Evolutionary conservation across 2,329 filamentous ascomycete species (phyloP).

Genomic region (Aspergillus sojae): DNA sequence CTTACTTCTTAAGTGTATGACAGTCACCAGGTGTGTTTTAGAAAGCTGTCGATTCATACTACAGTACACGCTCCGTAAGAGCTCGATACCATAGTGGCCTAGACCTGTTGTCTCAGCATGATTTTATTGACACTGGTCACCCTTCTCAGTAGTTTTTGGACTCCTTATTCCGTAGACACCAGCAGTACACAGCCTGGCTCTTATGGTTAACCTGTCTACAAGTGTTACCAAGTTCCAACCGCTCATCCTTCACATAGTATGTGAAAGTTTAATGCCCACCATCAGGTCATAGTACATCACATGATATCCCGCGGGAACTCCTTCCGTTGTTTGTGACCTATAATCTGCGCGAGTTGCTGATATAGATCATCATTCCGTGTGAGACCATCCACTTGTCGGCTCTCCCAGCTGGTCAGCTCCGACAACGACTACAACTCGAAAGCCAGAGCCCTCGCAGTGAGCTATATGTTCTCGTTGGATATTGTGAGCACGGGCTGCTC

Average conservation of each 20-base stretch:
- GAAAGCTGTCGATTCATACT: neutral
- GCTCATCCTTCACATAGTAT: neutral
- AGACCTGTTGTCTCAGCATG: neutral
- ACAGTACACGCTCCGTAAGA: neutral
- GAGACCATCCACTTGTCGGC: no score
- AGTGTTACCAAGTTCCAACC: neutral
- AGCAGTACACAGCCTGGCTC: neutral
- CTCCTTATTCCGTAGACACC: no score
- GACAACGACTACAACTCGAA: no score
- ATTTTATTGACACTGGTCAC: neutral
- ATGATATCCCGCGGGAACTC: neutral
- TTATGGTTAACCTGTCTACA: neutral
- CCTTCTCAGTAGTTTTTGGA: neutral
- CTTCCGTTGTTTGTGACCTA: no score
- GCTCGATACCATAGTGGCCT: neutral
- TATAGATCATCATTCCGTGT: no score
- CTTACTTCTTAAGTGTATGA: neutral
- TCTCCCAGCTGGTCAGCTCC: no score
- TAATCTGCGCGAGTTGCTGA: no score
- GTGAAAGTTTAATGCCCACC: constrained; percentile 19
- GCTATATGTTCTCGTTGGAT: no score
- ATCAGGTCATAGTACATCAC: neutral
- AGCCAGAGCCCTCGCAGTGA: no score
- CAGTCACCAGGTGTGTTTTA: no score
- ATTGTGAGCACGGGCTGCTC: no score